phyloP scores from a whole-genome alignment of 495 filamentous ascomycete genomes.

The Cairneyella variabilis region DNA sequence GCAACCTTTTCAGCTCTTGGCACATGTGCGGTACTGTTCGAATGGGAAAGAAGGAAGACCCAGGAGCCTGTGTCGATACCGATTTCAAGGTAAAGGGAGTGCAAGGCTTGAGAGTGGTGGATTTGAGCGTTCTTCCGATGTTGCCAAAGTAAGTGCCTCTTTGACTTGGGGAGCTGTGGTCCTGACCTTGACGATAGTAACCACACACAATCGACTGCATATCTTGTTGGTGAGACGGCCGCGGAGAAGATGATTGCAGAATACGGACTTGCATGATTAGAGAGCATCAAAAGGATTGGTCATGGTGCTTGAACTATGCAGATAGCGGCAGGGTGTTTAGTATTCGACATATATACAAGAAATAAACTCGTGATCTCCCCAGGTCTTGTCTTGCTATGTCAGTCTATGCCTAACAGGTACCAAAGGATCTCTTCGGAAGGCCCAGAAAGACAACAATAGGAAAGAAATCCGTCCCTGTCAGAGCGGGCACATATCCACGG shows the following conservation, averaged over 20 bases:
- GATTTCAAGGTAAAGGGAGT: constrained; percentile 41
- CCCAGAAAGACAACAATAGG: no score
- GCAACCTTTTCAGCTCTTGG: constrained; percentile 25
- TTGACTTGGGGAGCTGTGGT: constrained; percentile 3
- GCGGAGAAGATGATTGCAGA: constrained; percentile 42
- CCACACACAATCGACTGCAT: constrained; percentile 35
- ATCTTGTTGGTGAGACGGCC: constrained; percentile 34
- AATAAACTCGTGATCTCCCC: no score
- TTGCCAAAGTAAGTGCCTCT: constrained; percentile 37
- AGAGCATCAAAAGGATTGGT: no score
- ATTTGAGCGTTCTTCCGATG: constrained; percentile 46
- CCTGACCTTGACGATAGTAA: constrained; percentile 25
- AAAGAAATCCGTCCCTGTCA: no score
- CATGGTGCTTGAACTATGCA: no score
- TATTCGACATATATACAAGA: no score
- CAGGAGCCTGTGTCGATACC: constrained; percentile 39
- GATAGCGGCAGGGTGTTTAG: no score
- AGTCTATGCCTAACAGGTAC: no score
- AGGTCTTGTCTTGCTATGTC: no score
- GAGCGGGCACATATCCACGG: no score
- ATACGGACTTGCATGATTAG: constrained; percentile 25
- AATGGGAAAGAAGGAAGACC: constrained; percentile 42
- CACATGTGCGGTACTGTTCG: constrained; percentile 26
- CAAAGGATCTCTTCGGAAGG: no score
- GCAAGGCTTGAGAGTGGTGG: constrained; percentile 43